Conservation (phyloP, 1,139 yeast species). For the Zygosaccharomyces pseudobailii region DNA sequence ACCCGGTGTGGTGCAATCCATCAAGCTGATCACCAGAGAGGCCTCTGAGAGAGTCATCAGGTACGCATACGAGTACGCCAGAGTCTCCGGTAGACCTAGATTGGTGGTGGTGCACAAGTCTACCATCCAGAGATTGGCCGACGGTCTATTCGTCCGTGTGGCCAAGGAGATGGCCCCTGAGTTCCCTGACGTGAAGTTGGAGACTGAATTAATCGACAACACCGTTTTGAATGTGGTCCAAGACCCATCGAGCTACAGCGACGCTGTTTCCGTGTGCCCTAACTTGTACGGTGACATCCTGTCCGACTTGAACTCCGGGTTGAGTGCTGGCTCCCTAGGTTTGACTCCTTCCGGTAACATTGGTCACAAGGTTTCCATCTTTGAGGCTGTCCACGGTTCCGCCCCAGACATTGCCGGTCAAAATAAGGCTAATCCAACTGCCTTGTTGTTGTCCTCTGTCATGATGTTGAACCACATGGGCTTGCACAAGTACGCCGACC, state of each 20-base stretch:
- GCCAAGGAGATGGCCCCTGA: conserved; percentile 87
- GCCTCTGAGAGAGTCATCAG: conserved; percentile 95
- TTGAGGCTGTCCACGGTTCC: conserved; percentile 99
- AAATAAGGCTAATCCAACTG: conserved; percentile 98
- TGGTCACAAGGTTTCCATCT: conserved; percentile 96
- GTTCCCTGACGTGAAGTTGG: conserved; percentile 83
- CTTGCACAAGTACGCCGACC: conserved; percentile 70
- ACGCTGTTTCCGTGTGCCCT: conserved; percentile 97
- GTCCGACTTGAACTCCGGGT: conserved; percentile 95
- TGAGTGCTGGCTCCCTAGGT: conserved; percentile 92
- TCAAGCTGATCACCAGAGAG: conserved; percentile 91
- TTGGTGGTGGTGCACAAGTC: conserved; percentile 97
- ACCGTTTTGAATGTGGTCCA: conserved; percentile 87
- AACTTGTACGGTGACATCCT: conserved; percentile 98
- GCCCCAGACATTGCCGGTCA: conserved; percentile 99
- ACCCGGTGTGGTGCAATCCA: conserved; percentile 97
- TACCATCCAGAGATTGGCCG: conserved; percentile 95
- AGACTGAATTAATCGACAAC: conserved; percentile 89
- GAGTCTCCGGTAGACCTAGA: conserved; percentile 81
- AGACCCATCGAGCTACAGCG: conserved; percentile 78
- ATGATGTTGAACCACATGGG: conserved; percentile 99
- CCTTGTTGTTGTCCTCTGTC: conserved; percentile 87
- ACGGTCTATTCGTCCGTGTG: conserved; percentile 90
- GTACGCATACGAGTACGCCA: conserved; percentile 96
- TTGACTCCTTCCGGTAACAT: conserved; percentile 98